These are phyloP conservation scores for Dipteronia sinensis DNA, from an alignment of 345 rosid genomes.

Conservation along the genomic window DNA sequence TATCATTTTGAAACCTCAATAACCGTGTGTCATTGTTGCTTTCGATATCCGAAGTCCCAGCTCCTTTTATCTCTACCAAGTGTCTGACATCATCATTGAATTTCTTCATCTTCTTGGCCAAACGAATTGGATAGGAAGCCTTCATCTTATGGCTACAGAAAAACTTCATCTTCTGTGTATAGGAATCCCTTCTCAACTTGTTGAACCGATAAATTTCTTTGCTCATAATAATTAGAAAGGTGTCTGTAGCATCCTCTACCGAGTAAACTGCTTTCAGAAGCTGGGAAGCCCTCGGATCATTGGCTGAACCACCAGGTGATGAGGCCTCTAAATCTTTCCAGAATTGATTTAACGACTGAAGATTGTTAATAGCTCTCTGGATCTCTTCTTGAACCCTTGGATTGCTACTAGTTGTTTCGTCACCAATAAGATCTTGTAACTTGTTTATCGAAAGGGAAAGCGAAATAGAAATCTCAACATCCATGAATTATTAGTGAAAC, in stretches of 20 bases:
- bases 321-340: too few relatives aligned
- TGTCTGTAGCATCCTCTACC: neutral
- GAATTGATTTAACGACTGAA: too few relatives aligned
- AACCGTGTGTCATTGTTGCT: neutral
- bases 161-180: neutral
- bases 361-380: too few relatives aligned
- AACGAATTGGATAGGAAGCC: neutral
- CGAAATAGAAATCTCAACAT: too few relatives aligned
- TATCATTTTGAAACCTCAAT: too few relatives aligned
- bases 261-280: constrained; percentile 5
- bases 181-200: too few relatives aligned
- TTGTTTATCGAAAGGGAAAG: too few relatives aligned
- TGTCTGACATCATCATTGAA: neutral
- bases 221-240: neutral
- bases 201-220: too few relatives aligned
- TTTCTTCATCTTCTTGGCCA: neutral
- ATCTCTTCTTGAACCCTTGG: too few relatives aligned
- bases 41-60: neutral
- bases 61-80: neutral
- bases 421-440: too few relatives aligned
- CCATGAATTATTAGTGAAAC: too few relatives aligned
- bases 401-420: too few relatives aligned
- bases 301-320: neutral
- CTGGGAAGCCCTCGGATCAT: neutral
- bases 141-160: neutral